Evolutionary conservation across 1,139 yeast species (phyloP).

Genomic region (Lodderomyces theae): DNA sequence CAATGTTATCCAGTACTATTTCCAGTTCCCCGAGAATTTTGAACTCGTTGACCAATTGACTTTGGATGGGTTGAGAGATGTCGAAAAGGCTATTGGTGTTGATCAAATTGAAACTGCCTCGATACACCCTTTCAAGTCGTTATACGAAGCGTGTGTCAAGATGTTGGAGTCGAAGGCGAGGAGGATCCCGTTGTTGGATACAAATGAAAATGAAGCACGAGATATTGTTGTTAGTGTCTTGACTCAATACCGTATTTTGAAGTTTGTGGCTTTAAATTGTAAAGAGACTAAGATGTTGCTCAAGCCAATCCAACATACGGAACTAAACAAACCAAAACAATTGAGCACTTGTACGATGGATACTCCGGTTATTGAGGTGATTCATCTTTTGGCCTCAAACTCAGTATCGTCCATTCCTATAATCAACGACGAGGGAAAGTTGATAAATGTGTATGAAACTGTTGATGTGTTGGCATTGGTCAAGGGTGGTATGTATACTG

Average conservation of each 20-base stretch:
- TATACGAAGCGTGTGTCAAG: constrained; percentile 90
- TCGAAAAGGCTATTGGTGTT: constrained; percentile 85
- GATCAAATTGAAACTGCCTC: constrained; percentile 85
- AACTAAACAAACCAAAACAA: constrained; percentile 23
- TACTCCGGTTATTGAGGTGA: constrained; percentile 93
- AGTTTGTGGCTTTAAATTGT: constrained; percentile 94
- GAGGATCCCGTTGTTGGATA: constrained; percentile 91
- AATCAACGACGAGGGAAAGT: constrained; percentile 70
- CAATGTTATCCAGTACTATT: constrained; percentile 92
- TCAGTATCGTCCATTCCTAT: constrained; percentile 93
- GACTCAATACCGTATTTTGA: constrained; percentile 93
- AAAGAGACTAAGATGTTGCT: constrained; percentile 86
- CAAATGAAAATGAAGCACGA: constrained; percentile 87
- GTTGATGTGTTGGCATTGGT: constrained; percentile 91
- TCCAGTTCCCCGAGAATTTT: constrained; percentile 85
- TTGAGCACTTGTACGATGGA: constrained; percentile 83
- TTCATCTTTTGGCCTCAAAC: constrained; percentile 72
- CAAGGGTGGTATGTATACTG: constrained; percentile 93
- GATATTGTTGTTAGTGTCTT: constrained; percentile 94
- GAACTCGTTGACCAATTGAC: constrained; percentile 87
- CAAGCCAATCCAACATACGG: constrained; percentile 68
- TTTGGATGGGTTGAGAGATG: constrained; percentile 78
- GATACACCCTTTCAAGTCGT: constrained; percentile 86
- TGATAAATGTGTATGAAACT: constrained; percentile 92
- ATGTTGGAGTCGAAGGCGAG: constrained; percentile 90